Evolutionary conservation across 768 basidiomycete species (phyloP), one percentile per base, ranked within the genome.

Genomic region (Lactifluus hygrophoroides): DNA sequence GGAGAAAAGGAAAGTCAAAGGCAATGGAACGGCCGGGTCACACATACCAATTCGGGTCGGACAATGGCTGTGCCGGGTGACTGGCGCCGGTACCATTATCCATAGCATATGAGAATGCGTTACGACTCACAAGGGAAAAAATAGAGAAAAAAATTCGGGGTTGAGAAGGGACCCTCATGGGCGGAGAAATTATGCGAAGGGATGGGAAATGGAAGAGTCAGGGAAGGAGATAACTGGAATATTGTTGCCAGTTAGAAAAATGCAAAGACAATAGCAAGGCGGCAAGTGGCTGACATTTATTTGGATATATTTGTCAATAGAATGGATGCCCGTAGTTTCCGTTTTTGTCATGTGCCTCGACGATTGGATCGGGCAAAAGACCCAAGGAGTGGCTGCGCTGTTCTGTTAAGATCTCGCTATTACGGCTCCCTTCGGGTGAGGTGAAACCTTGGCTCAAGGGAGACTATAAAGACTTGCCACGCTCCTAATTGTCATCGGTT

Each of bases 401-500:
- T 40, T 49, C 27, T 38, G 54, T 56, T 35, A 23, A 57, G 60
- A 62, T 64, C 56, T 64, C 21, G 50, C 19, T 34, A 57, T 64
- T 64, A 64, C 63, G 63, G 61, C 56, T 43, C 40, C 27, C 32
- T 57, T 62, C 60, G 60, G 60, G 34, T 17, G 51, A 30, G n/a
- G 17, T 14, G 38, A 38, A 56, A 40, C 38, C 55, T 42, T 49
- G 51, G 30, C 25, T 21, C 5, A 5, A 19, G 30, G 7, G 3
- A 44, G 2, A 38, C 54, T 64, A 64, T 64, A 64, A 64, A 64
- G 56, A 7, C 57, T 55, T 19, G 45, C 45, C 52, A 35, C 43
- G 25, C 57, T 51, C 46, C 56, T 64, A 63, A 60, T 64, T 58
- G 59, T 61, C 49, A 40, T 63, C 63, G 56, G 57, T 62, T 64